These are phyloP conservation scores for Trichoderma oligosporum DNA, from an alignment of 2,329 filamentous ascomycete species.

Conservation along the genomic window DNA sequence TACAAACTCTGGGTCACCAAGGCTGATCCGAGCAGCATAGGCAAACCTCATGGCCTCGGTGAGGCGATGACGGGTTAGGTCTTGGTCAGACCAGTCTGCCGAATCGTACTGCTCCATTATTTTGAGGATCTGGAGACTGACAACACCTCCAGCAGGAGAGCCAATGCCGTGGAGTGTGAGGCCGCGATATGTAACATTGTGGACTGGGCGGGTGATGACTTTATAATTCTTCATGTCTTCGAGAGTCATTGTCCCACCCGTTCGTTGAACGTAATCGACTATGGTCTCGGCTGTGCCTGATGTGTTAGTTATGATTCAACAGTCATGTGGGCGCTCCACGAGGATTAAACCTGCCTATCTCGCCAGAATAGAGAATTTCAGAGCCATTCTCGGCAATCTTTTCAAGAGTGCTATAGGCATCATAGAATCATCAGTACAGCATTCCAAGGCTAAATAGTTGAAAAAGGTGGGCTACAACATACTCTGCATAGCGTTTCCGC, in stretches of 20 bases:
- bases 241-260: slow-evolving; percentile 81
- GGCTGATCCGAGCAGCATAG: slow-evolving; percentile 71
- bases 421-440: slow-evolving; percentile 17
- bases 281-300: slow-evolving; percentile 63
- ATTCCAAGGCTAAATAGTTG: neutral
- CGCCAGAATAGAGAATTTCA: slow-evolving; percentile 69
- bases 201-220: slow-evolving; percentile 59
- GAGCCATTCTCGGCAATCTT: slow-evolving; percentile 69
- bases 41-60: slow-evolving; percentile 87
- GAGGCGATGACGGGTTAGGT: slow-evolving; percentile 75
- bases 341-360: slow-evolving; percentile 45
- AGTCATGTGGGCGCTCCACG: neutral
- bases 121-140: slow-evolving; percentile 74
- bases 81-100: slow-evolving; percentile 50
- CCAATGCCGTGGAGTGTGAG: slow-evolving; percentile 66
- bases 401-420: slow-evolving; percentile 57
- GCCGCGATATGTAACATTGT: slow-evolving; percentile 63
- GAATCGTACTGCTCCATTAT: slow-evolving; percentile 71
- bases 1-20: slow-evolving; percentile 80
- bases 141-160: slow-evolving; percentile 73
- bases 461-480: slow-evolving; percentile 26
- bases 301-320: slow-evolving; percentile 15
- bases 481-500: slow-evolving; percentile 69
- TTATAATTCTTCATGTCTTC: slow-evolving; percentile 72
- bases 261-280: slow-evolving; percentile 61